Conservation (phyloP, 1,139 yeast genomes). For the Protomyces lactucae-debilis region DNA sequence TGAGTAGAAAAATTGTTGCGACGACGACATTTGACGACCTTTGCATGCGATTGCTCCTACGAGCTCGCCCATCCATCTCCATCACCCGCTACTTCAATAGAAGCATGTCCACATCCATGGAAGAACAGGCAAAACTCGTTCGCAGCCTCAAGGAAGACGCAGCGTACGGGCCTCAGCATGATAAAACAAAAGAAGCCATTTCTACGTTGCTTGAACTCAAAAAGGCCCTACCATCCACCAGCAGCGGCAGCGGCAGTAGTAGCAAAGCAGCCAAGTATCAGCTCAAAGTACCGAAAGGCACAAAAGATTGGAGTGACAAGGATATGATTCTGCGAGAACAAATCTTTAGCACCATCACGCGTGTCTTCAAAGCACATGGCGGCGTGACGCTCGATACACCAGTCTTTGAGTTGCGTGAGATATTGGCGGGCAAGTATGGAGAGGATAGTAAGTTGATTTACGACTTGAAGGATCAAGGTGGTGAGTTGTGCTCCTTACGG, state of each 20-base stretch:
- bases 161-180: conserved; percentile 16
- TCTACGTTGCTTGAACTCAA: conserved; percentile 6
- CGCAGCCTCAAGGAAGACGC: conserved; percentile 18
- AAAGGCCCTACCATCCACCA: conserved; percentile 1
- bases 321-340: conserved; percentile 94
- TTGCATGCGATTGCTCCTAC: background rate
- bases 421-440: conserved; percentile 93
- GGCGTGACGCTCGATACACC: conserved; percentile 98
- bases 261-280: conserved; percentile 6
- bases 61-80: background rate
- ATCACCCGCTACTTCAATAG: background rate
- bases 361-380: conserved; percentile 86
- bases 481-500: conserved; percentile 89
- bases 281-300: conserved; percentile 25
- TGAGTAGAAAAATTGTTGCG: background rate
- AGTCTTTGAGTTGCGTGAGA: conserved; percentile 90
- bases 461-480: conserved; percentile 96
- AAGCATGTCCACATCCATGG: conserved; percentile 10
- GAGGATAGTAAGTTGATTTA: conserved; percentile 95
- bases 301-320: conserved; percentile 90
- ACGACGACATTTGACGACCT: background rate
- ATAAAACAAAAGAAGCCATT: conserved; percentile 14
- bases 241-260: background rate
- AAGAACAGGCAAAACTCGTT: conserved; percentile 15
- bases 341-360: conserved; percentile 65